Base-by-base conservation (phyloP, 495 filamentous ascomycete genomes). In the Neurospora sp. region DNA sequence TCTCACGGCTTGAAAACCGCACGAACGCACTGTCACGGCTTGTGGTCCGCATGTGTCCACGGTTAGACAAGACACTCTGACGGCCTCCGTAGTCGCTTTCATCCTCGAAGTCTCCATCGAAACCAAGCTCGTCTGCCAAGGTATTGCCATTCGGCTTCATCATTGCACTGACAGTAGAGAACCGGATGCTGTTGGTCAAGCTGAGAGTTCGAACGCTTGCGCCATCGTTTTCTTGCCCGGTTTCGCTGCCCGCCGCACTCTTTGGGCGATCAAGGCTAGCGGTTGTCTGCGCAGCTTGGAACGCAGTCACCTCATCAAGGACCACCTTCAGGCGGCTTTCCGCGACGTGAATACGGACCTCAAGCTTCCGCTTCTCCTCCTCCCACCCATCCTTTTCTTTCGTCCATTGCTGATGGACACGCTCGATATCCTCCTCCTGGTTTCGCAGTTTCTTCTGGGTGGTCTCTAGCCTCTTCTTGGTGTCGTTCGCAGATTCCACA, bases 111-210 rank as follows among this genome's bases (percentile, higher is more conserved):
- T 92, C 92, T 68, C 92, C 92, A 71, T 93, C 93, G 48, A 96
- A 91, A 70, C 90, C 89, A 73, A 99, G 85, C 84, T 99, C 96
- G 75, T 98, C 93, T 10, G 96, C 96, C 48, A 99, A 82, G 75
- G 91, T 96, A 44, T 94, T 76, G 10, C 92, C 92, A 70, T 89
- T 89, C 22, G 83, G 76, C 77, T 91, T 91, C 11, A 78, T 74
- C 5, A 79, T 75, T 9, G 84, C 85, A 71, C 89, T 88, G 73
- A 91, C 83, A 42, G 90, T 84, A 12, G 93, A 96, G 78, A 91
- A 93, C 40, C 93, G 88, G 73, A 87, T 84, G 77, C 91, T 91
- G 79, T 90, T 93, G 61, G 91, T 88, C 73, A 92, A 87, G 78
- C 92, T 94, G 83, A 91, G 90, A 3, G 90, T 92, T 69, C 90